phyloP scores from a whole-genome alignment of 169 alveolate genomes.

The Eimeria acervulina region DNA sequence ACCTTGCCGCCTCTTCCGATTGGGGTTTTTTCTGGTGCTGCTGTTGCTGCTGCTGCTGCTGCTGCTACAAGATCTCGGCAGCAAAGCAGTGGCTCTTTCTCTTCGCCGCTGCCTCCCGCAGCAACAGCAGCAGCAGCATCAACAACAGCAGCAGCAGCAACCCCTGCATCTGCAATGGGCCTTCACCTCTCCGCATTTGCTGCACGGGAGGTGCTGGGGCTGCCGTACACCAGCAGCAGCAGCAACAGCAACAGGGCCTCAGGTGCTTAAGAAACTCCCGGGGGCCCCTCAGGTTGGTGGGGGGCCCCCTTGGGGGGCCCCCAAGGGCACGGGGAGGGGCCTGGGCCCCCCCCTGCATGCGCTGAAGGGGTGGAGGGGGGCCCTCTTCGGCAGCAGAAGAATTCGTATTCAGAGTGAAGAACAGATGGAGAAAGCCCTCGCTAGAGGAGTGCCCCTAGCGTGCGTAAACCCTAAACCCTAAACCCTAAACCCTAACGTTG shows the following conservation, averaged over 20 bases:
- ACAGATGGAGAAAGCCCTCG: constrained; percentile 70
- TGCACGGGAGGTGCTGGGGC: not conserved
- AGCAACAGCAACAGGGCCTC: too few species aligned
- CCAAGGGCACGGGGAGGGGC: not conserved
- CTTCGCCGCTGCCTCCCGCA: not conserved
- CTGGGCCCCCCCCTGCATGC: not conserved
- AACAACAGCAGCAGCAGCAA: too few species aligned
- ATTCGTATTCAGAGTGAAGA: constrained; percentile 38
- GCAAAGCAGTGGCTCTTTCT: not conserved
- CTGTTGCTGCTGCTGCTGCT: constrained; percentile 38
- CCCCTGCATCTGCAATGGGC: not conserved
- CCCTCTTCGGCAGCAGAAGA: constrained; percentile 26
- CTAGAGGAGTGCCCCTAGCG: constrained; percentile 77
- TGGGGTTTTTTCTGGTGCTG: not conserved
- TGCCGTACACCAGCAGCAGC: too few species aligned
- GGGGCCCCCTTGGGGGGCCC: not conserved
- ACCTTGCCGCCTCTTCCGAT: not conserved
- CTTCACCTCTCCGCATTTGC: not conserved
- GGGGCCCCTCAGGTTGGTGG: constrained; percentile 17
- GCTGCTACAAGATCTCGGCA: constrained; percentile 3
- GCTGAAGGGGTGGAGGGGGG: not conserved
- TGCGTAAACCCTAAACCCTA: constrained; percentile 15
- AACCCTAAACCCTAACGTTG: not conserved
- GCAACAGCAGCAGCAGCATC: too few species aligned
- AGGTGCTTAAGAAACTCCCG: not conserved